Evolutionary conservation across 768 basidiomycete species (phyloP), one percentile per base, ranked within the genome.

Genomic region (Tricholoma terreum): DNA sequence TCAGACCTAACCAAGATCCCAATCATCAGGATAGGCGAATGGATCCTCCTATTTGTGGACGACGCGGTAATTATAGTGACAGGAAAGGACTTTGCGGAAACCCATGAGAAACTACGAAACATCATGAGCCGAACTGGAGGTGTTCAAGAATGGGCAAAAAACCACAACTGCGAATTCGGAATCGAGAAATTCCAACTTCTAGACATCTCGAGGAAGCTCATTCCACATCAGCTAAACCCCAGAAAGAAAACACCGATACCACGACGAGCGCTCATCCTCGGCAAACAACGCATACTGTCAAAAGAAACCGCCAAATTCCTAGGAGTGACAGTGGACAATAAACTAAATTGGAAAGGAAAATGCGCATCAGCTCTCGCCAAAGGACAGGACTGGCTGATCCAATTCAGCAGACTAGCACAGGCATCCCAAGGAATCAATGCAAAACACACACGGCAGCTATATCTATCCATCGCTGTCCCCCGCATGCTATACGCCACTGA

Each of bases 261-360:
- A 36, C 57, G 56, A 6, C 45, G 31, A n/a, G n/a, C n/a, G n/a
- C n/a, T n/a, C n/a, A n/a, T n/a, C n/a, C n/a, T n/a, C n/a, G n/a
- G n/a, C n/a, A 5, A 33, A 6, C 31, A 33, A 10, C 31, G 31
- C 31, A 33, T 33, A 33, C 31, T 10, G 14, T 52, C 54, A 9
- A 59, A 57, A 1, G 34, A 56, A n/a, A 36, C 17, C 21, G 61
- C 58, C 60, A 71, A 68, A 36, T 70, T 68, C 54, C 63, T 74
- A 0, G 73, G 73, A 0, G 60, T 72, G 0, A 34, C 63, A 11
- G 30, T n/a, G n/a, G 62, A 74, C 52, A 42, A 55, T 11, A 43
- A 67, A 34, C 50, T 65, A 2, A 12, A 36, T 0, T 65, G 63
- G 63, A 56, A 51, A 8, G 50, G 38, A 4, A 58, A 64, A 11